Evolutionary conservation across 352 stramenopile genomes (phyloP).

Genomic region (Phytophthora tubulina): DNA sequence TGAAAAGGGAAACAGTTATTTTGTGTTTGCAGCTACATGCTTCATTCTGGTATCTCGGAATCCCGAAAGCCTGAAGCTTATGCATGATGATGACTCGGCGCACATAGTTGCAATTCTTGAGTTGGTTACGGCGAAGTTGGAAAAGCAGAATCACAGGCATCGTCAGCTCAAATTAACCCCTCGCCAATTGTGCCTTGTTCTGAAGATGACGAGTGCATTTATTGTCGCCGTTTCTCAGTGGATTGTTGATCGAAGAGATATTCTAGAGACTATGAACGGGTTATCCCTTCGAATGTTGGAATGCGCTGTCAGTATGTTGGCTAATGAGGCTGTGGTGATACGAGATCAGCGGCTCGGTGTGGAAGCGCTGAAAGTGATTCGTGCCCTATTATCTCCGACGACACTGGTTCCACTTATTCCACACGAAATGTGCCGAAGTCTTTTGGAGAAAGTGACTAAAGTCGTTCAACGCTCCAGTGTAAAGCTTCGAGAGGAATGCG

Average conservation of each 20-base stretch:
- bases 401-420: slow-evolving; percentile 27
- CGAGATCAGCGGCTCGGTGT: slow-evolving; percentile 26
- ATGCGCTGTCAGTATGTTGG: slow-evolving; percentile 29
- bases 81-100: slow-evolving; percentile 4
- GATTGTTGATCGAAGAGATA: slow-evolving; percentile 12
- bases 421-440: slow-evolving; percentile 1
- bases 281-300: slow-evolving; percentile 35
- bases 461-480: slow-evolving; percentile 24
- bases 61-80: slow-evolving; percentile 19
- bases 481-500: slow-evolving; percentile 33
- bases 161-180: slow-evolving; percentile 29
- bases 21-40: slow-evolving; percentile 55
- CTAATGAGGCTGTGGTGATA: slow-evolving; percentile 17
- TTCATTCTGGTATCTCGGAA: slow-evolving; percentile 49
- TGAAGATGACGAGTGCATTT: slow-evolving; percentile 48
- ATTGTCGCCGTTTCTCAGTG: slow-evolving; percentile 18
- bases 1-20: slow-evolving; percentile 39
- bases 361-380: slow-evolving; percentile 38
- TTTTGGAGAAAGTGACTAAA: slow-evolving; percentile 23
- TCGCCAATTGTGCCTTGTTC: slow-evolving; percentile 42
- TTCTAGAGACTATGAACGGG: slow-evolving; percentile 18
- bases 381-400: slow-evolving; percentile 25
- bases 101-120: slow-evolving; percentile 32
- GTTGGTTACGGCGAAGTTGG: slow-evolving; percentile 28
- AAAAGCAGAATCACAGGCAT: slow-evolving; percentile 29